Conservation (phyloP, 2,329 filamentous ascomycete species). For the Trichoderma guizhouense region DNA sequence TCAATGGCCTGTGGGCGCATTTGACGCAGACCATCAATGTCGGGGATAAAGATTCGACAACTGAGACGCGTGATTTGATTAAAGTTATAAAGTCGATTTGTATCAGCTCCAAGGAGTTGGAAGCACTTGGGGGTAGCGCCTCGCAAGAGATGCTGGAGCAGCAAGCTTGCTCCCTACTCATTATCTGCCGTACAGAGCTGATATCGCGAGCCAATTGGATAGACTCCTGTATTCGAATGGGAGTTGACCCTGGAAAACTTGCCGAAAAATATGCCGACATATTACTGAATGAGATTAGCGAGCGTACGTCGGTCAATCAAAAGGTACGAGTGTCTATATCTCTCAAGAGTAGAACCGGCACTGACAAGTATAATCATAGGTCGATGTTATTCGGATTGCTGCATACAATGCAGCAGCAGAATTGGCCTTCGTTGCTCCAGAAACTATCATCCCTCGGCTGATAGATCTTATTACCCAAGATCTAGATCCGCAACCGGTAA, state of each 20-base stretch:
- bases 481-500: constrained; percentile 66
- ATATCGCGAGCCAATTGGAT: constrained; percentile 85
- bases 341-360: neutral
- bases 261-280: constrained; percentile 60
- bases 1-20: constrained; percentile 78
- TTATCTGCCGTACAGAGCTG: constrained; percentile 74
- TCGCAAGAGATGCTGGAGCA: constrained; percentile 52
- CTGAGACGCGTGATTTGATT: constrained; percentile 62
- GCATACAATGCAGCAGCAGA: constrained; percentile 85
- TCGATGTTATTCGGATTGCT: constrained; percentile 55
- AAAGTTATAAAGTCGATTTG: constrained; percentile 61
- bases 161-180: constrained; percentile 73
- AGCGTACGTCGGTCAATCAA: constrained; percentile 45
- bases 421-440: constrained; percentile 88
- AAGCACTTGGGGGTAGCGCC: constrained; percentile 41
- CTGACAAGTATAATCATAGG: constrained; percentile 25
- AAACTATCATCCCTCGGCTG: constrained; percentile 71
- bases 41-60: constrained; percentile 76
- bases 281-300: constrained; percentile 65
- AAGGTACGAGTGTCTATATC: constrained; percentile 43
- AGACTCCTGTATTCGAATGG: constrained; percentile 73
- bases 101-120: constrained; percentile 50
- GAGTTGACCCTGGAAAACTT: constrained; percentile 77
- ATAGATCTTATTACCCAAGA: constrained; percentile 72
- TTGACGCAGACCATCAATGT: constrained; percentile 58